A percentile compares a stretch with the other conserved stretches of the same genome.
Evolutionary conservation across 345 rosid species (phyloP).

Genomic region (Mangifera indica): DNA sequence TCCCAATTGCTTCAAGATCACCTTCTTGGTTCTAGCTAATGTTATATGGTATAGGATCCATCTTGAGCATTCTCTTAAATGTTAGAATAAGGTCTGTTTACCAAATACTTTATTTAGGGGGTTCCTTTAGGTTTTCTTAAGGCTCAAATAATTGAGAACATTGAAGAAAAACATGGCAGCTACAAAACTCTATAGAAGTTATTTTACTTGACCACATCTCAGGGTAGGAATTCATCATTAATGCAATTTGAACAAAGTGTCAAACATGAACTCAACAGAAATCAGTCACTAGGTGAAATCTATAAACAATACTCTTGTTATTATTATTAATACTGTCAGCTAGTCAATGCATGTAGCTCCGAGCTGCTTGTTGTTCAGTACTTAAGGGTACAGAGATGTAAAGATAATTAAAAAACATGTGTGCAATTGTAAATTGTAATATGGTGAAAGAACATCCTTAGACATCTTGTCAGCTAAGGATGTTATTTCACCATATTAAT

Average conservation of each 20-base stretch:
- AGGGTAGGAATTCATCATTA: background rate
- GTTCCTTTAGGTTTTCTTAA: slow-evolving; percentile 54
- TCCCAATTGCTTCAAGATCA: slow-evolving; percentile 65
- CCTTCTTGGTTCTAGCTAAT: slow-evolving; percentile 56
- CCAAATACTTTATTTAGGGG: slow-evolving; percentile 55
- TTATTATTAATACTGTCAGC: too few relatives aligned
- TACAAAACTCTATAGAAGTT: background rate
- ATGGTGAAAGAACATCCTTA: too few relatives aligned
- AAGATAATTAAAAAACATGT: too few relatives aligned
- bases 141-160: slow-evolving; percentile 36
- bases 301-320: background rate
- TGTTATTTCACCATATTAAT: too few relatives aligned
- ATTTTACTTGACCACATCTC: background rate
- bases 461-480: too few relatives aligned
- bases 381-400: too few relatives aligned
- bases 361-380: too few relatives aligned
- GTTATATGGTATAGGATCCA: slow-evolving; percentile 45
- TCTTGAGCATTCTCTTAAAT: slow-evolving; percentile 43
- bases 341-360: too few relatives aligned
- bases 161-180: background rate
- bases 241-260: background rate
- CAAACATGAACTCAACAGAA: background rate
- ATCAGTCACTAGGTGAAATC: background rate
- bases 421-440: too few relatives aligned
- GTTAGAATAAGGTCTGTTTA: slow-evolving; percentile 59